Evolutionary conservation across 2,329 filamentous ascomycete genomes (phyloP).

Genomic region (Sclerotinia spermophila): DNA sequence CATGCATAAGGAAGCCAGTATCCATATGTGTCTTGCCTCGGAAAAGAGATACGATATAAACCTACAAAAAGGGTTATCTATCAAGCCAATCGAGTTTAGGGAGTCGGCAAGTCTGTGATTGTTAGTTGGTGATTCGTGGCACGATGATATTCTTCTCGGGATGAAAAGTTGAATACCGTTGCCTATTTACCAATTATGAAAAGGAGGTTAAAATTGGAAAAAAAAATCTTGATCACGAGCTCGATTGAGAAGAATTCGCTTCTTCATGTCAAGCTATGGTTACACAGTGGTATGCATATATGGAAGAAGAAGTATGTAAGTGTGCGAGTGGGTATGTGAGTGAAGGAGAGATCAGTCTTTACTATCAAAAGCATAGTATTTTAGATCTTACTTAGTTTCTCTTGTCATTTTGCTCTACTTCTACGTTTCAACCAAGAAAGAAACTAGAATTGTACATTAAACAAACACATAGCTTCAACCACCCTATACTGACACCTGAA

Average conservation of each 20-base stretch:
- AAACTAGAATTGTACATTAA: not conserved
- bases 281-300: not conserved
- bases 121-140: not conserved
- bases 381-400: not conserved
- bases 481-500: not conserved
- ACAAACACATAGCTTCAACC: not conserved
- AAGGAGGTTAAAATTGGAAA: not conserved
- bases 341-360: not conserved
- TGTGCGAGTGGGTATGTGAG: too few species aligned
- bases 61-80: not conserved
- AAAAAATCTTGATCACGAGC: not conserved
- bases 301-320: not conserved
- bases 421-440: not conserved
- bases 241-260: not conserved
- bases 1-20: not conserved
- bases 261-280: not conserved
- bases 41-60: accelerated
- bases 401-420: not conserved
- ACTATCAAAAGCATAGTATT: not conserved
- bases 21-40: not conserved
- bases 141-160: not conserved
- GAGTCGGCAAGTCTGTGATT: not conserved
- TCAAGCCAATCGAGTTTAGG: not conserved
- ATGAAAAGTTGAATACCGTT: not conserved
- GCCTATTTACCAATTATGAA: not conserved